Percentiles rank a stretch among this genome's conserved stretches.
Evolutionary conservation across 257 asterid genomes (phyloP).

Genomic region (Gentiana macrophylla): DNA sequence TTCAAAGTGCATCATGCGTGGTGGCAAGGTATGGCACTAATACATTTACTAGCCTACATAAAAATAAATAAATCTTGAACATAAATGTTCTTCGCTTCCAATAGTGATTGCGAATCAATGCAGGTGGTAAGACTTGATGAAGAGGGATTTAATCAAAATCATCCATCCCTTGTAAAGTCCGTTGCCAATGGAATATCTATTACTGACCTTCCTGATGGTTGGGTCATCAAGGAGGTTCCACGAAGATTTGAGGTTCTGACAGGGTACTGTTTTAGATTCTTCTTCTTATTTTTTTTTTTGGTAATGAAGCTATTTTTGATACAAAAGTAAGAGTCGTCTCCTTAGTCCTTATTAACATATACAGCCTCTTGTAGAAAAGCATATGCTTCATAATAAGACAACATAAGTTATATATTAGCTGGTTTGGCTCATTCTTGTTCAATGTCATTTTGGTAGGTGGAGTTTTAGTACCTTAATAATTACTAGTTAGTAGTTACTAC

Average conservation of each 20-base stretch:
- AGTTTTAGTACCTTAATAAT: too few relatives aligned
- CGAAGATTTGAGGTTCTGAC: slow-evolving; percentile 30
- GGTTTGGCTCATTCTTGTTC: too few relatives aligned
- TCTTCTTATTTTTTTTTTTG: too few relatives aligned
- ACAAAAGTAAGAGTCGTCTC: too few relatives aligned
- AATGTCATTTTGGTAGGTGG: too few relatives aligned
- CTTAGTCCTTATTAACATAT: too few relatives aligned
- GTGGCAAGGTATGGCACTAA: slow-evolving; percentile 40
- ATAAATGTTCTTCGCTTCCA: neutral
- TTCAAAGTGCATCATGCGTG: slow-evolving; percentile 36
- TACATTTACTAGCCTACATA: neutral
- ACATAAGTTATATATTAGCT: too few relatives aligned
- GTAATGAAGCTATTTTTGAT: too few relatives aligned
- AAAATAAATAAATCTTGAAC: neutral
- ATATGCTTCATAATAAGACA: too few relatives aligned
- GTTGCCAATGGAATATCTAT: slow-evolving; percentile 17
- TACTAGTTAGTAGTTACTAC: too few relatives aligned
- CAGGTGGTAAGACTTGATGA: slow-evolving; percentile 25
- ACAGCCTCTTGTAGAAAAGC: too few relatives aligned
- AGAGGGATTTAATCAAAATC: slow-evolving; percentile 15
- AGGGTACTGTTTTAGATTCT: slow-evolving; percentile 34
- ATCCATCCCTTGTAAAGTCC: slow-evolving; percentile 26
- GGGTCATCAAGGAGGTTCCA: slow-evolving; percentile 67
- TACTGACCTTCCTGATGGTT: slow-evolving; percentile 58
- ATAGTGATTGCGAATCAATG: neutral